Base-by-base conservation (phyloP, 2,329 filamentous ascomycete species). In the Clathrospora elynae region DNA sequence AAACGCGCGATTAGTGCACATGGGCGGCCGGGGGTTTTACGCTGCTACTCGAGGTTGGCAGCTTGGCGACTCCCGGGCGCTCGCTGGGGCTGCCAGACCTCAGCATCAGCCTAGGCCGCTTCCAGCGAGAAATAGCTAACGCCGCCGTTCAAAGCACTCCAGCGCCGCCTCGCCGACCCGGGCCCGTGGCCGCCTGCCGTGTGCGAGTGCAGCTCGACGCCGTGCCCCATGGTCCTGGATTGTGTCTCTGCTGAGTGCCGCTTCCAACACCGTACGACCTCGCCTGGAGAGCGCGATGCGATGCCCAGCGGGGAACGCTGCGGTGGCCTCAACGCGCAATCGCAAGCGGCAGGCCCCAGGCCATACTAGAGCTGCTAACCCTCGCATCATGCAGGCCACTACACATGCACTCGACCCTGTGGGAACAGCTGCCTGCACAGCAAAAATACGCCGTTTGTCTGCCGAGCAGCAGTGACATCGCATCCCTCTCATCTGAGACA, bases 11-110 rank as follows among this genome's bases (percentile, higher is more conserved):
- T 55, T 47, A 49, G 49, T 52, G 35, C 35, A 36, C 39, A 40
- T 44, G 49, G 51, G 49, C 38, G 32, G 46, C 46, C 44, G 46
- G 44, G 50, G 53, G 48, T 52, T 55, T 58, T 57, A 52, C 51
- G 46, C 46, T 54, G 55, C 51, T 26, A 10, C 35, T 45, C 35
- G 35, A 40, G 36, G 35, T 42, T 46, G 45, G 44, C 46, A 30
- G 35, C 35, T 53, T 46, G 46, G 44, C 49, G 30, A 40, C 29
- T 30, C 32, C 32, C 32, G 19, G 26, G 32, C 25, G 39, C 32
- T n/a, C n/a, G 18, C 40, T 44, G 31, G 34, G 46, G 42, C 34
- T 28, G 33, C 32, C 36, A 43, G 35, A 38, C 44, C 43, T 49
- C 49, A 53, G 44, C 23, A 53, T 46, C 20, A 36, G 41, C 42